phyloP scores from a whole-genome alignment of 2,329 filamentous ascomycete genomes.

The Phyllosticta citribraziliensis region DNA sequence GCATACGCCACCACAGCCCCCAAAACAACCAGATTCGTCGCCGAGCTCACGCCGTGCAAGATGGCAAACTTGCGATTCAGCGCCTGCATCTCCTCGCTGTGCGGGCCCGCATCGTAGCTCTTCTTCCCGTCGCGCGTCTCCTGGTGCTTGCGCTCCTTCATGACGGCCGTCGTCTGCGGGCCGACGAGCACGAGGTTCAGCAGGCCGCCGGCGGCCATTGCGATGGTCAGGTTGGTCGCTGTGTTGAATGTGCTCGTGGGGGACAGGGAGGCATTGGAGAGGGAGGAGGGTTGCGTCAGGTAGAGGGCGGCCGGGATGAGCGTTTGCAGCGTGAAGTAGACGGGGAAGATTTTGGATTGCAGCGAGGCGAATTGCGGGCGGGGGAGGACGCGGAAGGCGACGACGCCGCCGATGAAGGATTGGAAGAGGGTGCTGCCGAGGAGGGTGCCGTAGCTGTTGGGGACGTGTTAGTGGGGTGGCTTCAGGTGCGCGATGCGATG shows the following conservation, averaged over 20 bases:
- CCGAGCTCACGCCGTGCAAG: constrained; percentile 70
- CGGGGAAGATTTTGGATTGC: constrained; percentile 72
- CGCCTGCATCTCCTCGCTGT: constrained; percentile 73
- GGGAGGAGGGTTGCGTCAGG: constrained; percentile 63
- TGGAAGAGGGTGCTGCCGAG: constrained; percentile 84
- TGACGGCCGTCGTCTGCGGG: constrained; percentile 64
- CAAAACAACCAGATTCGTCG: constrained; percentile 66
- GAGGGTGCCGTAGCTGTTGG: constrained; percentile 68
- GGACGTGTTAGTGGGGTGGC: constrained; percentile 2
- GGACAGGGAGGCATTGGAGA: constrained; percentile 17
- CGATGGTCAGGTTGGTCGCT: constrained; percentile 36
- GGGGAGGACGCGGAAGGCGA: constrained; percentile 67
- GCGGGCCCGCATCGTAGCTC: constrained; percentile 66
- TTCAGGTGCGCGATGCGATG: constrained; percentile 5
- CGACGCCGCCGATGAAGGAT: constrained; percentile 63
- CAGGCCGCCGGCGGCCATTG: constrained; percentile 61
- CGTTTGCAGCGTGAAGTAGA: constrained; percentile 82
- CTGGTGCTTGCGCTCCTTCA: constrained; percentile 68
- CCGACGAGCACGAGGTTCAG: constrained; percentile 63
- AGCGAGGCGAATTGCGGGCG: constrained; percentile 72
- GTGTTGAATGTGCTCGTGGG: constrained; percentile 8
- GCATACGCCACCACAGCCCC: constrained; percentile 68
- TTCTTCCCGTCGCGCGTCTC: constrained; percentile 81
- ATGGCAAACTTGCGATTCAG: constrained; percentile 50
- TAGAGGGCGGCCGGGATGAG: constrained; percentile 62